Base-by-base conservation (phyloP, 257 asterid genomes). In the Petunia secreta region DNA sequence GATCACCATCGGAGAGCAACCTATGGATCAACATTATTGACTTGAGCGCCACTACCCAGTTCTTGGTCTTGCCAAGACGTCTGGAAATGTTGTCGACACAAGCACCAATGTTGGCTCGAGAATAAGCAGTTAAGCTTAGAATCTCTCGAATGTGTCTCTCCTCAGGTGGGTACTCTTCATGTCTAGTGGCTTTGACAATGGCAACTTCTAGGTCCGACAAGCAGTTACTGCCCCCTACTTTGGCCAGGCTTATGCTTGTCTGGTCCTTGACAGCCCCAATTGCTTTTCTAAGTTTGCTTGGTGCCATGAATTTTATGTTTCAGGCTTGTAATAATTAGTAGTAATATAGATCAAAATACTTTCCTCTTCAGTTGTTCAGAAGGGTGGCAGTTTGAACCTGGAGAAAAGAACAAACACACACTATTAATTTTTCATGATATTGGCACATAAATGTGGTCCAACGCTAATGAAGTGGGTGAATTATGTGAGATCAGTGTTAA, bases 121-220 rank as follows among this genome's bases (percentile, higher is more conserved):
- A 91, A 88, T 91, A 91, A 67, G 92, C 82, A 0, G 99, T 96
- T 3, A 92, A 85, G 90, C 81, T 88, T 11, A 96, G 43, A 63
- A 96, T 90, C 75, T 94, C 98, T 3, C 93, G 92, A 63, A 94
- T 65, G 41, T 96, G 85, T 74, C 93, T 90, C 82, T 94, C 98
- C 60, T 96, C 98, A 1, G 98, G 94, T 0, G 98, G 98, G 84
- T 87, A 85, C 76, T 96, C 99, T 48, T 96, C 98, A 75, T 96
- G 99, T 77, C 98, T 88, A 0, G 99, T 96, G 62, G 98, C 95
- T 83, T 96, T 96, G 0, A 96, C 98, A 77, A 96, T 91, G 83
- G 99, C 98, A 0, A 96, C 95, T 5, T 94, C 98, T 13, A 96
- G 91, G 79, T 94, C 98, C 1, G 99, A 85, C 60, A 96, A 79